Evolutionary conservation across 768 basidiomycete genomes (phyloP).

Genomic region (Mycena capillaripes): DNA sequence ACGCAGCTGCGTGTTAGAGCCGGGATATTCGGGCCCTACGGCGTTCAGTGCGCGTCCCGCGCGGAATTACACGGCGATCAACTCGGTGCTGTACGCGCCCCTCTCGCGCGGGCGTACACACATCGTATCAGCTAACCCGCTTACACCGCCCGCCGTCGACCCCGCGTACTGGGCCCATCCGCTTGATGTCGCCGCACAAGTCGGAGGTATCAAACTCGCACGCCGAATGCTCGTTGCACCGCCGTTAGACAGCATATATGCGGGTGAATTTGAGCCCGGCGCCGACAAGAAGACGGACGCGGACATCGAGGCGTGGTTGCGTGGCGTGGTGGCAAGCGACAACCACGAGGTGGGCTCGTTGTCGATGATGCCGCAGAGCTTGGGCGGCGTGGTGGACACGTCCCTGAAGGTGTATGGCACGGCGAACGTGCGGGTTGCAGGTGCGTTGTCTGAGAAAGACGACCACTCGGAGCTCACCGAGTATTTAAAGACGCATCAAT

Average conservation of each 20-base stretch:
- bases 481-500: conserved; percentile 45
- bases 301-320: conserved; percentile 44
- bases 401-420: conserved; percentile 52
- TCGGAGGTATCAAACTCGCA: conserved; percentile 48
- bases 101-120: conserved; percentile 62
- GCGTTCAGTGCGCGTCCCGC: conserved; percentile 38
- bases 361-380: conserved; percentile 55
- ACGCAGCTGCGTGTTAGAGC: conserved; percentile 38
- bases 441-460: conserved; percentile 26
- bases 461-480: neutral
- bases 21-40: conserved; percentile 50
- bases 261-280: conserved; percentile 51
- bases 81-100: conserved; percentile 51
- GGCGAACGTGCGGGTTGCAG: conserved; percentile 51
- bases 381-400: conserved; percentile 56
- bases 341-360: conserved; percentile 54
- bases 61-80: conserved; percentile 49
- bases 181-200: conserved; percentile 48
- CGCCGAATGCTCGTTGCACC: conserved; percentile 45
- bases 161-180: conserved; percentile 59
- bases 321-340: conserved; percentile 44
- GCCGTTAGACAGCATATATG: conserved; percentile 47
- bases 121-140: conserved; percentile 58
- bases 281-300: conserved; percentile 34
- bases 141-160: conserved; percentile 61